phyloP scores from a whole-genome alignment of 345 rosid genomes.

The Passiflora organensis region DNA sequence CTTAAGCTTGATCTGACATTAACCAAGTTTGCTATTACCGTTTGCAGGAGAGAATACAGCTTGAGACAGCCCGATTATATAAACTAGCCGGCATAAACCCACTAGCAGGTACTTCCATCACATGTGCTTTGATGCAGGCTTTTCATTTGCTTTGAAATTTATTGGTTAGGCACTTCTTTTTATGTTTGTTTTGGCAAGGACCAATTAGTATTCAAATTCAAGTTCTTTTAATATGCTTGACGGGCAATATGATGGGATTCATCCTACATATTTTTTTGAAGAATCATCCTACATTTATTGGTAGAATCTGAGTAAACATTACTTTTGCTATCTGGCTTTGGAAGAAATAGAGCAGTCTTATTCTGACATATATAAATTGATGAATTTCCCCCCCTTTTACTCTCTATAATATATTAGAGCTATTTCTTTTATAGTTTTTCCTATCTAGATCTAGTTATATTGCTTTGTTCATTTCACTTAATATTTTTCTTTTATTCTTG shows the following conservation, averaged over 20 bases:
- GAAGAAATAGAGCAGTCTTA: not conserved
- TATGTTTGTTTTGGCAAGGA: too few relatives aligned
- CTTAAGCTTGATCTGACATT: not conserved
- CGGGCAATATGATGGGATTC: too few relatives aligned
- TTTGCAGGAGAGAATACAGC: conserved; percentile 85
- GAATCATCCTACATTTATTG: too few relatives aligned
- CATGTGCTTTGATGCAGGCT: too few relatives aligned
- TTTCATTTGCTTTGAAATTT: too few relatives aligned
- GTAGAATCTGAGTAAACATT: too few relatives aligned
- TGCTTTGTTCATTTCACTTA: not conserved
- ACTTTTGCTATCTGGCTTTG: too few relatives aligned
- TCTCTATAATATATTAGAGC: not conserved
- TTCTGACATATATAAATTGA: not conserved
- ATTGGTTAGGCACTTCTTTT: too few relatives aligned
- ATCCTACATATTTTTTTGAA: too few relatives aligned
- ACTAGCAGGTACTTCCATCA: conserved; percentile 55
- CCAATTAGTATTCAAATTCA: too few relatives aligned
- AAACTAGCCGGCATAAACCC: conserved; percentile 93
- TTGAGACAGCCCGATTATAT: conserved; percentile 90
- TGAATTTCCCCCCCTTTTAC: not conserved
- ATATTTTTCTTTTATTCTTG: not conserved
- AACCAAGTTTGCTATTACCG: conserved; percentile 8
- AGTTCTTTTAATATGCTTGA: too few relatives aligned
- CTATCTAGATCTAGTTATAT: not conserved
- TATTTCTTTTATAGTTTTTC: not conserved